A percentile compares a stretch with the other conserved stretches of the same genome.
These are phyloP conservation scores for Chalara sp. DNA, from an alignment of 2,329 filamentous ascomycete species.

Conservation along the genomic window DNA sequence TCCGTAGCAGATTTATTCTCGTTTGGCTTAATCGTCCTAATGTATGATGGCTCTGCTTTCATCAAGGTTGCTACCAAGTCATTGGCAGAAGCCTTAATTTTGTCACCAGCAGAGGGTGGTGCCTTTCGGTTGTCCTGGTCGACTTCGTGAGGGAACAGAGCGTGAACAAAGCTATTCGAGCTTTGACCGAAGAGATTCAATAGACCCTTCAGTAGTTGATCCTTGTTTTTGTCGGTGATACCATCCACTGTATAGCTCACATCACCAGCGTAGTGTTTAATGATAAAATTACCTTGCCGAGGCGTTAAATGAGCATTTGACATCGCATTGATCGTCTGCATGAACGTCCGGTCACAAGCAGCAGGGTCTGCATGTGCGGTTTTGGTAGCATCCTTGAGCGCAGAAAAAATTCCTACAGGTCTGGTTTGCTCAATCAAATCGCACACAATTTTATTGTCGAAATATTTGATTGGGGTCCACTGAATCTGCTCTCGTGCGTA, in stretches of 20 bases:
- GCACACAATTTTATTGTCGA: slow-evolving; percentile 98
- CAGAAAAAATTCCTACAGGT: slow-evolving; percentile 88
- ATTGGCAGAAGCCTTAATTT: slow-evolving; percentile 92
- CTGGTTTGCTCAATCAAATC: slow-evolving; percentile 90
- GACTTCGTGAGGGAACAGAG: slow-evolving; percentile 84
- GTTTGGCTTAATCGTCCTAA: slow-evolving; percentile 98
- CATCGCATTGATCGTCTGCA: slow-evolving; percentile 85
- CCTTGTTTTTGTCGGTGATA: slow-evolving; percentile 99
- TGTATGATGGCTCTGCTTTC: slow-evolving; percentile 96
- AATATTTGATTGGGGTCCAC: slow-evolving; percentile 99
- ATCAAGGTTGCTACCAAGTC: slow-evolving; percentile 91
- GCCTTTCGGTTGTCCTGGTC: slow-evolving; percentile 93
- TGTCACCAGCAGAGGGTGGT: slow-evolving; percentile 90
- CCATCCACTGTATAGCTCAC: slow-evolving; percentile 91
- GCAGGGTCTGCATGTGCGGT: slow-evolving; percentile 95
- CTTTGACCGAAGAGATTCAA: slow-evolving; percentile 81
- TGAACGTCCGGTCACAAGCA: slow-evolving; percentile 92
- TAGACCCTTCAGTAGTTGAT: slow-evolving; percentile 89
- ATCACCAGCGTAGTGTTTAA: slow-evolving; percentile 98
- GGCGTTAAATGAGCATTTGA: slow-evolving; percentile 87
- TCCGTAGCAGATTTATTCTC: slow-evolving; percentile 95
- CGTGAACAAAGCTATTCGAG: slow-evolving; percentile 78
- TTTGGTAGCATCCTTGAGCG: slow-evolving; percentile 94
- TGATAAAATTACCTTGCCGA: slow-evolving; percentile 91
- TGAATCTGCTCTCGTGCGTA: slow-evolving; percentile 94